A percentile compares a stretch with the other conserved stretches of the same genome.
Evolutionary conservation across 2,329 filamentous ascomycete species (phyloP).

Genomic region (Fusarium fracticaudum): DNA sequence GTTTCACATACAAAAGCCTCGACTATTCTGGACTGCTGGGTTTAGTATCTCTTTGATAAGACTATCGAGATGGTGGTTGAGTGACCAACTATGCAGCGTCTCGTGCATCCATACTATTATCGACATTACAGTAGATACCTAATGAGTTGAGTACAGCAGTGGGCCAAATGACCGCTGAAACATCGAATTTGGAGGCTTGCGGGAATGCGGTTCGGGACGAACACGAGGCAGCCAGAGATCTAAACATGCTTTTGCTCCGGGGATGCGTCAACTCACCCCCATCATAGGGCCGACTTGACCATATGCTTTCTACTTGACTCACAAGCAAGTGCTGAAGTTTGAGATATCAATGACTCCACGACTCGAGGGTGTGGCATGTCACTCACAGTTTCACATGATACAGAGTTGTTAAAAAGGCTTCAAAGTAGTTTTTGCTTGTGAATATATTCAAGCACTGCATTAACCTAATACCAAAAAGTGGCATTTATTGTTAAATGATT

Average conservation of each 20-base stretch:
- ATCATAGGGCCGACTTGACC: neutral
- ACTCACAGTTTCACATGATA: neutral
- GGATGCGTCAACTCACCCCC: neutral
- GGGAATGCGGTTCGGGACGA: neutral
- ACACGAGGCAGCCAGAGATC: neutral
- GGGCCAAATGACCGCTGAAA: neutral
- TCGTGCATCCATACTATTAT: neutral
- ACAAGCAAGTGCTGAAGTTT: neutral
- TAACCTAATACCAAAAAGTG: neutral
- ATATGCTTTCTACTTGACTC: neutral
- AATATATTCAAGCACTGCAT: neutral
- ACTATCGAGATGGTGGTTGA: neutral
- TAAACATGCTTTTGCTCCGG: neutral
- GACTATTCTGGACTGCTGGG: neutral
- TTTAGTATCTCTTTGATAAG: too few relatives aligned
- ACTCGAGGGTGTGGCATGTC: constrained; percentile 1
- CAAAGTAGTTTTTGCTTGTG: neutral
- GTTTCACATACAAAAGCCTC: neutral
- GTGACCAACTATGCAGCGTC: neutral
- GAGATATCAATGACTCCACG: constrained; percentile 1
- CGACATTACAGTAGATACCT: neutral
- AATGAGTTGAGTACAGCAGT: neutral
- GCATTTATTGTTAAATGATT: neutral
- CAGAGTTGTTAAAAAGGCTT: neutral
- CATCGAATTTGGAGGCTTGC: neutral